phyloP scores from a whole-genome alignment of 495 filamentous ascomycete genomes.

The Ramalina intermedia region DNA sequence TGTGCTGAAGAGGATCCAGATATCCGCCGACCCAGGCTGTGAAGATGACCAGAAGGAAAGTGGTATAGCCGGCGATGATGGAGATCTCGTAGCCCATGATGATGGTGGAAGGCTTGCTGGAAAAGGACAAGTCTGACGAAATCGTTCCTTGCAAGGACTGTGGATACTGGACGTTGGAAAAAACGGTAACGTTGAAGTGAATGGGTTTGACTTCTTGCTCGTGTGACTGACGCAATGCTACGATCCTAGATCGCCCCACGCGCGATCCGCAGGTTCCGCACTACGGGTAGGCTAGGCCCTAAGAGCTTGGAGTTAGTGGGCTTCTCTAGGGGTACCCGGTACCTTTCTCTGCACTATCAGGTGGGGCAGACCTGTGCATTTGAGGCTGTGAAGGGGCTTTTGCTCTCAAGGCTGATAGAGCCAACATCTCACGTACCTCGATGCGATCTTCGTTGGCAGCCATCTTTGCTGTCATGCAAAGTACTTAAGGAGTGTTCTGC shows the following conservation, averaged over 20 bases:
- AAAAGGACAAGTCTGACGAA: no score
- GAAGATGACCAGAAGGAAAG: conserved; percentile 16
- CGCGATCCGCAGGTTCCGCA: not conserved
- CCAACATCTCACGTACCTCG: not conserved
- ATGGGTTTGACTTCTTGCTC: no score
- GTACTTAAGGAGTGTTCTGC: no score
- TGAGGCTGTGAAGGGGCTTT: conserved; percentile 1
- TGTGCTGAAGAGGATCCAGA: conserved; percentile 24
- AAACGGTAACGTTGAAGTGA: no score
- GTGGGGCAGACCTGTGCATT: not conserved
- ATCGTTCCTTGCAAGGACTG: no score
- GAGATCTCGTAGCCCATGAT: conserved; percentile 16
- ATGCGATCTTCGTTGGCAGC: no score
- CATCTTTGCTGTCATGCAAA: no score
- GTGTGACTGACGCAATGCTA: no score
- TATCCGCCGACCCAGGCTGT: conserved; percentile 24
- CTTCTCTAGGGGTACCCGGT: no score
- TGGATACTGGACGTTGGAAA: no score
- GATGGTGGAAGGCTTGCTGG: not conserved
- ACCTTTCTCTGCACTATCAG: not conserved
- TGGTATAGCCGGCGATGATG: conserved; percentile 16
- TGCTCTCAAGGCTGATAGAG: conserved; percentile 1
- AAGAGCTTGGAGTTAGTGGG: not conserved
- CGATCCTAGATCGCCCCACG: no score
- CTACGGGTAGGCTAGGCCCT: not conserved